Evolutionary conservation across 1,139 yeast genomes (phyloP).

Genomic region (Saccharomyces pastorianus): DNA sequence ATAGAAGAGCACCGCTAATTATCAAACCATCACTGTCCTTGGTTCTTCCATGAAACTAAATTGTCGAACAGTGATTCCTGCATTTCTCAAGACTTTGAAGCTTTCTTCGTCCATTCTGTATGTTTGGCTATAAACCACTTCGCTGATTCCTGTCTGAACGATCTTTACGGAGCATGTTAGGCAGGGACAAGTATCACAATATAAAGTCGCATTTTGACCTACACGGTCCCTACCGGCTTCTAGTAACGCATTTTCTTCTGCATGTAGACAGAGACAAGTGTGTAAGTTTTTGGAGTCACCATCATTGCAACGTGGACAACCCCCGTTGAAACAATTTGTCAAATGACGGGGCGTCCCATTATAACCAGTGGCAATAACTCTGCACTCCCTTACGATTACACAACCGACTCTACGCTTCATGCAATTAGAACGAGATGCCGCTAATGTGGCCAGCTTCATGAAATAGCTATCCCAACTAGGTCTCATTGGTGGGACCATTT

Average conservation of each 20-base stretch:
- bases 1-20: too few relatives aligned
- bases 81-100: slow-evolving; percentile 61
- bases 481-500: slow-evolving; percentile 48
- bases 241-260: slow-evolving; percentile 90
- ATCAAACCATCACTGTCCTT: slow-evolving; percentile 19
- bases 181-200: slow-evolving; percentile 97
- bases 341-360: slow-evolving; percentile 93
- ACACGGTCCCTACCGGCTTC: slow-evolving; percentile 91
- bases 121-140: slow-evolving; percentile 89
- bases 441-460: slow-evolving; percentile 86
- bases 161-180: slow-evolving; percentile 91
- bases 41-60: slow-evolving; percentile 36
- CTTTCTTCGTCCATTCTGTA: slow-evolving; percentile 84
- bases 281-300: slow-evolving; percentile 62
- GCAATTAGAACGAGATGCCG: slow-evolving; percentile 87
- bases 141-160: slow-evolving; percentile 82
- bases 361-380: slow-evolving; percentile 93
- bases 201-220: slow-evolving; percentile 53
- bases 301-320: slow-evolving; percentile 77
- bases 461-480: slow-evolving; percentile 96
- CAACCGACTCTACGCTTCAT: slow-evolving; percentile 97
- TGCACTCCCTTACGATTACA: slow-evolving; percentile 74
- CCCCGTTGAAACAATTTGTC: slow-evolving; percentile 88
- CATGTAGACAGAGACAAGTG: slow-evolving; percentile 89
- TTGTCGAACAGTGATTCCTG: slow-evolving; percentile 68